Evolutionary conservation across 2,329 filamentous ascomycete genomes (phyloP).

Genomic region (Aureobasidium uvarum): DNA sequence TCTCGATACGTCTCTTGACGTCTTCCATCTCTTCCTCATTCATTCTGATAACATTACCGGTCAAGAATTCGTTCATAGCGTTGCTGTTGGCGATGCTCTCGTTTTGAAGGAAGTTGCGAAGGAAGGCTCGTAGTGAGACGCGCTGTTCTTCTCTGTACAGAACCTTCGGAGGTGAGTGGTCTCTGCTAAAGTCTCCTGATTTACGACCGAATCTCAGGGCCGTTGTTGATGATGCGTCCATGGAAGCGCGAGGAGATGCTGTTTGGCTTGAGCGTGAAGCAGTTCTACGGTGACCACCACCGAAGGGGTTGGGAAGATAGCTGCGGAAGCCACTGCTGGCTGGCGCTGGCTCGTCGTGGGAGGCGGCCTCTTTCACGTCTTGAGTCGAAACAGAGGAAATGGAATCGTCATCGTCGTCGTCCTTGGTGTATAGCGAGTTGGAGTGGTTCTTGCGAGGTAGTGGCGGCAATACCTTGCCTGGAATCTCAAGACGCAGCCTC

Average conservation of each 20-base stretch:
- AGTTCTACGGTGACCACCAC: slow-evolving; percentile 29
- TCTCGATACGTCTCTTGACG: slow-evolving; percentile 71
- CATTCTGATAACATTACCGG: slow-evolving; percentile 65
- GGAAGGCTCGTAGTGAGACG: slow-evolving; percentile 84
- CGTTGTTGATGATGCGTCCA: slow-evolving; percentile 34
- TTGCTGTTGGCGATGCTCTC: slow-evolving; percentile 78
- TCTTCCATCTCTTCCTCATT: slow-evolving; percentile 83
- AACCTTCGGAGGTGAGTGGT: slow-evolving; percentile 41
- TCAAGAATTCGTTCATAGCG: slow-evolving; percentile 81
- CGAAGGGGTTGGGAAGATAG: slow-evolving; percentile 40
- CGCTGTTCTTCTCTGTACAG: slow-evolving; percentile 87
- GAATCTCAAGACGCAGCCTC: slow-evolving; percentile 76
- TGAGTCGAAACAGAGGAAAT: slow-evolving; percentile 76
- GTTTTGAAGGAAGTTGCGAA: slow-evolving; percentile 83
- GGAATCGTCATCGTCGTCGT: slow-evolving; percentile 67
- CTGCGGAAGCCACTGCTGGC: slow-evolving; percentile 42
- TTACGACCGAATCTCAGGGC: slow-evolving; percentile 27
- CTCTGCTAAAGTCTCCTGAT: slow-evolving; percentile 30
- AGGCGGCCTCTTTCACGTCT: slow-evolving; percentile 36
- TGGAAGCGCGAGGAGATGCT: slow-evolving; percentile 37
- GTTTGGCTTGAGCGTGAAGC: slow-evolving; percentile 29
- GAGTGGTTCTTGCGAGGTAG: slow-evolving; percentile 91
- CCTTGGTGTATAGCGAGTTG: slow-evolving; percentile 60
- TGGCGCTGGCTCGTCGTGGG: slow-evolving; percentile 24
- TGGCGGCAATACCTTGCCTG: slow-evolving; percentile 82